Conservation (phyloP, 768 basidiomycete genomes). For the Macrolepiota dolichaula region DNA sequence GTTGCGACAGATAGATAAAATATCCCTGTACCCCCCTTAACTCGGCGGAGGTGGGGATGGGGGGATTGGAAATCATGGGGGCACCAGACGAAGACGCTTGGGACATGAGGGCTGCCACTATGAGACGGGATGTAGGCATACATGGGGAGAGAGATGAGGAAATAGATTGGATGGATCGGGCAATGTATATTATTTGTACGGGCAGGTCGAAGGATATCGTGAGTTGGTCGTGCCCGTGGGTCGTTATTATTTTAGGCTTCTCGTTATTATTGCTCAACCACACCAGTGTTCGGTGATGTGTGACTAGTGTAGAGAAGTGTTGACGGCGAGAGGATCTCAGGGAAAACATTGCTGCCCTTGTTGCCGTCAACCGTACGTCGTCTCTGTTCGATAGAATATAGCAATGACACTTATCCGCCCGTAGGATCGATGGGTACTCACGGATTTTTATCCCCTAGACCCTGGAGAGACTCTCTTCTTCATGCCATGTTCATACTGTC, state of each 20-base stretch:
- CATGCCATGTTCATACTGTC: background rate
- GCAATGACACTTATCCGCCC: background rate
- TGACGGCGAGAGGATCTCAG: constrained; percentile 50
- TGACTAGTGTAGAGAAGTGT: constrained; percentile 59
- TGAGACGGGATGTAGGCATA: background rate
- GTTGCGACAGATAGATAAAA: constrained; percentile 21
- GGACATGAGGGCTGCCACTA: constrained; percentile 6
- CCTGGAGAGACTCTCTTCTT: no score
- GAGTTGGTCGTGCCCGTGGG: constrained; percentile 83
- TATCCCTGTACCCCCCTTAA: constrained; percentile 6
- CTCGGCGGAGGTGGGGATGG: constrained; percentile 7
- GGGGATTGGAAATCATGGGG: constrained; percentile 15
- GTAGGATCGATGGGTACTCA: constrained; percentile 54
- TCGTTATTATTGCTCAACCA: background rate
- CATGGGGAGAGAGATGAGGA: constrained; percentile 16
- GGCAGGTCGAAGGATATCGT: constrained; percentile 65
- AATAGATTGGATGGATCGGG: constrained; percentile 18
- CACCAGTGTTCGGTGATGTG: constrained; percentile 57
- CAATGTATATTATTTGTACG: constrained; percentile 67
- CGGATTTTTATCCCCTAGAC: constrained; percentile 56
- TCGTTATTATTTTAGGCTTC: constrained; percentile 17
- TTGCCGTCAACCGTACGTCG: constrained; percentile 47
- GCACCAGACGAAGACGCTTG: constrained; percentile 21
- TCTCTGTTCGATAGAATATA: background rate
- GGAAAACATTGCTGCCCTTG: constrained; percentile 67